Conservation (phyloP, 495 filamentous ascomycete genomes). For the Poronia punctata region DNA sequence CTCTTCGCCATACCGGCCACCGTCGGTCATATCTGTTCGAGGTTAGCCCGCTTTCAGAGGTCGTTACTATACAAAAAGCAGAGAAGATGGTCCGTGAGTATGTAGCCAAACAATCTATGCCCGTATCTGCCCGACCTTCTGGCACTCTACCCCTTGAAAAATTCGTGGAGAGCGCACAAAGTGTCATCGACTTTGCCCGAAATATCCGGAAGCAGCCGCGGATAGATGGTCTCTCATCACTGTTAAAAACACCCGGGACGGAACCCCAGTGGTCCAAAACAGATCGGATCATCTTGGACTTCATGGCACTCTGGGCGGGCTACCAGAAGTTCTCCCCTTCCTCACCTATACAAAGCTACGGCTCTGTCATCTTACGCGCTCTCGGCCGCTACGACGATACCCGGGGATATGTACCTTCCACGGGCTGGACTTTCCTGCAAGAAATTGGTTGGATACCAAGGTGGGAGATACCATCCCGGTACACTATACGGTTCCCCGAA, state of each 20-base stretch:
- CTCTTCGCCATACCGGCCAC: slow-evolving; percentile 26
- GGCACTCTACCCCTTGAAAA: slow-evolving; percentile 9
- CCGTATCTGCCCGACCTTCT: background rate
- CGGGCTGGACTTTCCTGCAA: slow-evolving; percentile 67
- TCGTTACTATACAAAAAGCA: slow-evolving; percentile 18
- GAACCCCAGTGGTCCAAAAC: slow-evolving; percentile 32
- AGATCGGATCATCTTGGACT: slow-evolving; percentile 58
- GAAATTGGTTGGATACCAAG: slow-evolving; percentile 77
- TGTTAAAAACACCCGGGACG: slow-evolving; percentile 17
- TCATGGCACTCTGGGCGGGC: slow-evolving; percentile 62
- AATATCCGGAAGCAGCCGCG: slow-evolving; percentile 52
- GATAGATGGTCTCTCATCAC: slow-evolving; percentile 38
- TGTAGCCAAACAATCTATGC: slow-evolving; percentile 14
- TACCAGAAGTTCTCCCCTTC: slow-evolving; percentile 40
- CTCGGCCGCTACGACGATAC: slow-evolving; percentile 60
- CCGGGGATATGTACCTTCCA: slow-evolving; percentile 41
- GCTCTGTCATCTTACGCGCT: slow-evolving; percentile 65
- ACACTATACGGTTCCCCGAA: slow-evolving; percentile 52
- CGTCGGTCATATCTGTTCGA: slow-evolving; percentile 33
- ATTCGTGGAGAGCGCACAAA: slow-evolving; percentile 61
- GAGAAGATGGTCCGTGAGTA: slow-evolving; percentile 28
- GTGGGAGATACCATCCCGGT: slow-evolving; percentile 68
- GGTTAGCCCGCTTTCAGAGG: slow-evolving; percentile 25
- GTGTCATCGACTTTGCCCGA: slow-evolving; percentile 61
- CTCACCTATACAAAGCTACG: slow-evolving; percentile 51